Conservation (phyloP, 768 basidiomycete genomes). For the Termitomyces bulborhizus region DNA sequence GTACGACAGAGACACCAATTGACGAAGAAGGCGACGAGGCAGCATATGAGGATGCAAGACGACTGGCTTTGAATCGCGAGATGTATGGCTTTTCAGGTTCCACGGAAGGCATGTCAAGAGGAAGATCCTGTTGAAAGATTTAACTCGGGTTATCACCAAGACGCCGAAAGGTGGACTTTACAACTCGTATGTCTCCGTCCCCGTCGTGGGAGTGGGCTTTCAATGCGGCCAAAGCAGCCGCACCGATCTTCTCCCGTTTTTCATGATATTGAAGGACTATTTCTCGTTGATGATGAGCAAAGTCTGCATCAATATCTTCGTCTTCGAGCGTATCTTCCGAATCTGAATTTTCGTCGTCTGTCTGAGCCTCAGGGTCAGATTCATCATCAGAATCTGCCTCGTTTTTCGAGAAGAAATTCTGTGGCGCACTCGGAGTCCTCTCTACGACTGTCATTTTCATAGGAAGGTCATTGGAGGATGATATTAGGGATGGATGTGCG, state of each 20-base stretch:
- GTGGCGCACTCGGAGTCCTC: conserved; percentile 35
- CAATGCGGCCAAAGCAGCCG: conserved; percentile 47
- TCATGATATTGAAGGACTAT: conserved; percentile 66
- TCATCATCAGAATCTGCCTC: conserved; percentile 66
- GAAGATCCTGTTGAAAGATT: conserved; percentile 28
- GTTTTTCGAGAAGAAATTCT: conserved; percentile 13
- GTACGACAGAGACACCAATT: conserved; percentile 35
- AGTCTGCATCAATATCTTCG: conserved; percentile 54
- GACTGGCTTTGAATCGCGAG: conserved; percentile 62
- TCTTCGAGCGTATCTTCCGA: conserved; percentile 33
- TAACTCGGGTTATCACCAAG: background rate
- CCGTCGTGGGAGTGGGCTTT: conserved; percentile 37
- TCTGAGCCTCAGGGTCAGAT: conserved; percentile 33
- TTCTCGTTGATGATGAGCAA: conserved; percentile 66
- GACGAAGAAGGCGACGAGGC: conserved; percentile 31
- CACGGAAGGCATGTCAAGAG: conserved; percentile 34
- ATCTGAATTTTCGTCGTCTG: conserved; percentile 14
- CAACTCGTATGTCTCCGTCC: conserved; percentile 40
- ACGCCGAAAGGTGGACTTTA: background rate
- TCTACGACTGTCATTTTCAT: conserved; percentile 72
- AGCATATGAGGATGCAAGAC: conserved; percentile 43
- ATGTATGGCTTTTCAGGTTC: conserved; percentile 41
- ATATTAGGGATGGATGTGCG: conserved; percentile 29
- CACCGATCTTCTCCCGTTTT: conserved; percentile 52
- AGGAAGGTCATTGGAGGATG: conserved; percentile 34